These are phyloP conservation scores for Lobulomyces angularis DNA, from an alignment of 192 early-diverging fungal genomes.

Conservation along the genomic window DNA sequence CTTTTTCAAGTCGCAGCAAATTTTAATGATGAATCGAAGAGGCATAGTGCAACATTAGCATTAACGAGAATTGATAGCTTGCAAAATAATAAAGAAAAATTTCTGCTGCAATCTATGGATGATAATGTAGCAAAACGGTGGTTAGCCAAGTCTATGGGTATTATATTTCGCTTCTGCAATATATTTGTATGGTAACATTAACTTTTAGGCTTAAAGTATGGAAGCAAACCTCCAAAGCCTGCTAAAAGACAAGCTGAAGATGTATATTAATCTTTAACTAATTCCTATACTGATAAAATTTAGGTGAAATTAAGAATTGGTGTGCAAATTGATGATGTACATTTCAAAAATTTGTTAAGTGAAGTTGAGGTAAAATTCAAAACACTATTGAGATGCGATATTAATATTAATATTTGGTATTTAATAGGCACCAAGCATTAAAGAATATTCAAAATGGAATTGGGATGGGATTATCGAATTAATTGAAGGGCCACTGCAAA, in stretches of 20 bases:
- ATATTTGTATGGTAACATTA: too few relatives aligned
- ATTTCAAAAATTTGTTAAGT: slow-evolving; percentile 51
- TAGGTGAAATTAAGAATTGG: slow-evolving; percentile 44
- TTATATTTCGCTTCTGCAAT: slow-evolving; percentile 2
- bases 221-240: slow-evolving; percentile 1
- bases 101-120: slow-evolving; percentile 6
- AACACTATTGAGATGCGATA: slow-evolving; percentile 4
- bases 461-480: slow-evolving; percentile 66
- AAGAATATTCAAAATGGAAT: slow-evolving; percentile 66
- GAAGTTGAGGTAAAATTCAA: slow-evolving; percentile 47
- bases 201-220: slow-evolving; percentile 8
- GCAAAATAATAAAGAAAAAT: slow-evolving; percentile 22
- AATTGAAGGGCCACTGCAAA: slow-evolving; percentile 62
- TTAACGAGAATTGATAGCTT: slow-evolving; percentile 62
- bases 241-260: neutral
- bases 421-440: slow-evolving; percentile 51
- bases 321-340: slow-evolving; percentile 56
- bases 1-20: slow-evolving; percentile 62
- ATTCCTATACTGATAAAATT: slow-evolving; percentile 32
- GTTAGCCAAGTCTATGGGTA: neutral
- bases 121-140: too few relatives aligned
- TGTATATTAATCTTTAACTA: slow-evolving; percentile 8
- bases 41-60: slow-evolving; percentile 64
- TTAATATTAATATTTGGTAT: neutral
- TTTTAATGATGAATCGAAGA: slow-evolving; percentile 58